Percentiles rank a stretch among this genome's conserved stretches.
Evolutionary conservation across 116 monocot species (phyloP).

Genomic region (Dioscorea cayenensis): DNA sequence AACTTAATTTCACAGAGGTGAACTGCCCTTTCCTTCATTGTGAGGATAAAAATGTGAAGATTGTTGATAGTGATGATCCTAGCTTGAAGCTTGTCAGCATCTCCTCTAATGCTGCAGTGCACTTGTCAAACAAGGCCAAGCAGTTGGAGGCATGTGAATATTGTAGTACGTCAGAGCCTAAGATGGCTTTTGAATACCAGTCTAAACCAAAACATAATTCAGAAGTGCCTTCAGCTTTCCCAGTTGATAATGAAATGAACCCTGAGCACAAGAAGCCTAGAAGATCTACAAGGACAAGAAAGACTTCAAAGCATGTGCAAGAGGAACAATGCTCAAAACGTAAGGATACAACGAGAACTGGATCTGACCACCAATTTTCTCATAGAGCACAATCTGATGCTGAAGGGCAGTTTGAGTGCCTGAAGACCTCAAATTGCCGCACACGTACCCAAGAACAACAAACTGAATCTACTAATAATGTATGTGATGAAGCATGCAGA

Average conservation of each 20-base stretch:
- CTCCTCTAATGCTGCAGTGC: too few relatives aligned
- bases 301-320: background rate
- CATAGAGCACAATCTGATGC: constrained; percentile 6
- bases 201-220: too few relatives aligned
- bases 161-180: too few relatives aligned
- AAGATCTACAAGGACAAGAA: too few relatives aligned
- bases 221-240: too few relatives aligned
- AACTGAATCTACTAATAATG: constrained; percentile 1
- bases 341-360: constrained; percentile 17
- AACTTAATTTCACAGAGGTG: constrained; percentile 29
- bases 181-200: too few relatives aligned
- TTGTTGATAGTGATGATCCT: background rate
- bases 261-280: background rate
- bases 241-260: background rate
- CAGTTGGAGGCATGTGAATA: constrained; percentile 1
- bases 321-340: background rate
- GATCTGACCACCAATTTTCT: constrained; percentile 12
- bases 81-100: background rate
- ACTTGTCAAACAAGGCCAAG: background rate
- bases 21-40: constrained; percentile 2
- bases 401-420: background rate
- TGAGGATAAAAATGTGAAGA: constrained; percentile 3
- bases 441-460: background rate
- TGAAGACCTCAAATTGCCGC: background rate
- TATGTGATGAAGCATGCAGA: constrained; percentile 9